A percentile compares a stretch with the other conserved stretches of the same genome.
Evolutionary conservation across 495 filamentous ascomycete species (phyloP).

Genomic region (Penicillium lividum): DNA sequence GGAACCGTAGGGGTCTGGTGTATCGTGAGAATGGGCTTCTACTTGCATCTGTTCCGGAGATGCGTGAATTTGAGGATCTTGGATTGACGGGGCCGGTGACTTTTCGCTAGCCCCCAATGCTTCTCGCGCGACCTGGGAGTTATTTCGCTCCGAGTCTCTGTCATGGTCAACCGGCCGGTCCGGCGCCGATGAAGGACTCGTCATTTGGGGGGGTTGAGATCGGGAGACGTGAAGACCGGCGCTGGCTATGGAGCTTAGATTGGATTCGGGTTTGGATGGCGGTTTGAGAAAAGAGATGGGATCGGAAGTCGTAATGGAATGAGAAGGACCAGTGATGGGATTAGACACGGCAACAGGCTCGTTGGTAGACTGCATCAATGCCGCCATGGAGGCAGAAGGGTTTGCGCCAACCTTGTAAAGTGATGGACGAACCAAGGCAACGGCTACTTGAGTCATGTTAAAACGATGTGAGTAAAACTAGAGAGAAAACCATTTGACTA

Average conservation of each 20-base stretch:
- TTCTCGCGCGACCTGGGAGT: slow-evolving; percentile 47
- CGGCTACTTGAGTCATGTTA: slow-evolving; percentile 66
- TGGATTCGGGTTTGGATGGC: slow-evolving; percentile 44
- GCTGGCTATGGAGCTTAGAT: slow-evolving; percentile 47
- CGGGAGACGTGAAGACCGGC: slow-evolving; percentile 49
- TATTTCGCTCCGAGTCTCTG: slow-evolving; percentile 40
- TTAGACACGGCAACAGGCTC: slow-evolving; percentile 46
- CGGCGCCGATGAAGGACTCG: slow-evolving; percentile 29
- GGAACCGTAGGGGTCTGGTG: slow-evolving; percentile 36
- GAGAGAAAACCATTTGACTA: slow-evolving; percentile 10
- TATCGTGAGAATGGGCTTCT: slow-evolving; percentile 36
- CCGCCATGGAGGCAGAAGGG: slow-evolving; percentile 46
- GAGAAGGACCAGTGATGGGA: slow-evolving; percentile 32
- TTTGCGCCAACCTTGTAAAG: slow-evolving; percentile 38
- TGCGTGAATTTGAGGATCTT: slow-evolving; percentile 32
- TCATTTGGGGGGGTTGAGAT: slow-evolving; percentile 38
- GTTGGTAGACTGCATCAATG: slow-evolving; percentile 49
- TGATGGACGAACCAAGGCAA: slow-evolving; percentile 56
- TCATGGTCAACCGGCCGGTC: slow-evolving; percentile 39
- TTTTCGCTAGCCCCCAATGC: slow-evolving; percentile 47
- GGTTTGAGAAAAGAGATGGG: slow-evolving; percentile 37
- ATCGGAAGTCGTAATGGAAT: slow-evolving; percentile 35
- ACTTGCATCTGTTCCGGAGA: slow-evolving; percentile 49
- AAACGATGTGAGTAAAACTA: slow-evolving; percentile 18
- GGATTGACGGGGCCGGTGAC: slow-evolving; percentile 30